A percentile compares a stretch with the other conserved stretches of the same genome.
These are phyloP conservation scores for Cryptosporidium viatorum DNA, from an alignment of 169 alveolate genomes.

Conservation along the genomic window DNA sequence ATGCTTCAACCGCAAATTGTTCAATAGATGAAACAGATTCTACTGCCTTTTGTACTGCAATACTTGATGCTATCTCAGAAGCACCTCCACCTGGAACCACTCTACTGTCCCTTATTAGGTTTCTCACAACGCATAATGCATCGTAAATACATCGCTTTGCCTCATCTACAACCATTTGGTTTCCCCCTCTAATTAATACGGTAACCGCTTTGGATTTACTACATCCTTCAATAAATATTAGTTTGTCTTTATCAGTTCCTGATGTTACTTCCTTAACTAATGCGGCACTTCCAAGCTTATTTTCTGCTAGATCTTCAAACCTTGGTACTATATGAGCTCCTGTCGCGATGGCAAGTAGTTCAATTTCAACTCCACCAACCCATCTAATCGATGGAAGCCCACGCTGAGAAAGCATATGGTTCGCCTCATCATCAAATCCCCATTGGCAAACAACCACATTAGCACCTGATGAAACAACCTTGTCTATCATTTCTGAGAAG, in stretches of 20 bases:
- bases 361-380: conserved; percentile 99
- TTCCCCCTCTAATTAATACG: conserved; percentile 96
- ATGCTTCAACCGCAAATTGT: conserved; percentile 98
- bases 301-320: conserved; percentile 92
- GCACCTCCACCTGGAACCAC: conserved; percentile 99
- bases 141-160: conserved; percentile 98
- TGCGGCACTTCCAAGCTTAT: conserved; percentile 96
- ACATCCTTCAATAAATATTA: conserved; percentile 95
- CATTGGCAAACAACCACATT: conserved; percentile 98
- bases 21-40: conserved; percentile 92
- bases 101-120: conserved; percentile 80
- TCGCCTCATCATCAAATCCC: conserved; percentile 99
- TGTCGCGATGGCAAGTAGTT: conserved; percentile 98
- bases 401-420: conserved; percentile 89
- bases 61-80: conserved; percentile 95
- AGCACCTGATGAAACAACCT: conserved; percentile 95
- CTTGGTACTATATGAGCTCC: conserved; percentile 98
- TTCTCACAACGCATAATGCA: conserved; percentile 98
- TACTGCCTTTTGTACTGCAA: conserved; percentile 92
- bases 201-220: conserved; percentile 94
- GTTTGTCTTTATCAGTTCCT: conserved; percentile 95
- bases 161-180: conserved; percentile 96
- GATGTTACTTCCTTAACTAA: conserved; percentile 91
- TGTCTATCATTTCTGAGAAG: conserved; percentile 94
- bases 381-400: conserved; percentile 97